These are phyloP conservation scores for Russula emetica DNA, from an alignment of 768 basidiomycete species.

Conservation along the genomic window DNA sequence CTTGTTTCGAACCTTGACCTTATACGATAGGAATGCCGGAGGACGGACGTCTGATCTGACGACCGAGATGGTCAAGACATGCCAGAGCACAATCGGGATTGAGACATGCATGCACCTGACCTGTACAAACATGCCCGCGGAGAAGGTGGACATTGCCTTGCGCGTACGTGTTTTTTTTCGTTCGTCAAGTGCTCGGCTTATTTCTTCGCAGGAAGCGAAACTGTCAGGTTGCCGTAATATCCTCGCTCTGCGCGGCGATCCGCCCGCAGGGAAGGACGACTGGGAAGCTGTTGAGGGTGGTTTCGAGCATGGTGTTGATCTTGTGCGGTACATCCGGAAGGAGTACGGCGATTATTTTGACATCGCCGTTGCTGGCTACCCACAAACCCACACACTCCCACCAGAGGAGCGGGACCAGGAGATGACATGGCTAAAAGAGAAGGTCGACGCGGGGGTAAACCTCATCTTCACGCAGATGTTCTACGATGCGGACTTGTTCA, in stretches of 20 bases:
- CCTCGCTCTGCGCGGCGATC: constrained; percentile 90
- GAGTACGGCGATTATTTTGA: constrained; percentile 91
- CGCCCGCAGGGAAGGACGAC: constrained; percentile 79
- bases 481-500: constrained; percentile 89
- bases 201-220: constrained; percentile 70
- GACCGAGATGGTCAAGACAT: constrained; percentile 89
- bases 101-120: constrained; percentile 99
- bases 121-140: constrained; percentile 97
- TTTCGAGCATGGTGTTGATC: constrained; percentile 86
- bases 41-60: constrained; percentile 94
- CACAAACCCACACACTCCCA: constrained; percentile 71
- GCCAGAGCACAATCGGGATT: constrained; percentile 86
- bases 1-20: constrained; percentile 12
- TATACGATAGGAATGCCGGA: constrained; percentile 80
- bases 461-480: constrained; percentile 99
- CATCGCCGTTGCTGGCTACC: constrained; percentile 91
- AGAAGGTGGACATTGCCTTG: constrained; percentile 90
- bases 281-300: constrained; percentile 93
- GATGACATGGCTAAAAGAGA: constrained; percentile 82
- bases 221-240: constrained; percentile 86
- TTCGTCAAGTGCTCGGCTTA: constrained; percentile 13
- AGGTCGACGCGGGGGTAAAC: constrained; percentile 82
- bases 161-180: constrained; percentile 45
- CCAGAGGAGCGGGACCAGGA: constrained; percentile 72
- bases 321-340: constrained; percentile 81